These are phyloP conservation scores for Stevia rebaudiana DNA, from an alignment of 140 eudicot species.

Conservation along the genomic window DNA sequence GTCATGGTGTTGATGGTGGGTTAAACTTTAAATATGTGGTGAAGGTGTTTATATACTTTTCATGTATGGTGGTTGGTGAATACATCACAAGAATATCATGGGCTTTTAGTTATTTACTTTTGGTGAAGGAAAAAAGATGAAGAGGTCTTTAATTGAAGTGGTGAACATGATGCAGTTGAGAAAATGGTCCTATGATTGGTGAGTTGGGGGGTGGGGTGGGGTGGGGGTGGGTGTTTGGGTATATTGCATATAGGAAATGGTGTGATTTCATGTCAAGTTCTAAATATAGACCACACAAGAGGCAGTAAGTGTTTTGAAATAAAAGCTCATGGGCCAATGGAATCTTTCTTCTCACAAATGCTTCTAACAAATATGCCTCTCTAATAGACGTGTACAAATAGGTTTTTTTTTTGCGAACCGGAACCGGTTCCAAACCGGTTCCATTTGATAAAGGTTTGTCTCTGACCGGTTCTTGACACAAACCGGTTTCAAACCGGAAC, in stretches of 20 bases:
- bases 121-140: constrained; percentile 18
- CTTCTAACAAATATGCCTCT: constrained; percentile 32
- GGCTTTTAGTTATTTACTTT: constrained; percentile 4
- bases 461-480: no score
- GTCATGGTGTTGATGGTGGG: constrained; percentile 8
- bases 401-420: no score
- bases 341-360: constrained; percentile 24
- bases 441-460: no score
- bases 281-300: constrained; percentile 53
- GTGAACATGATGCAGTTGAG: constrained; percentile 44
- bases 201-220: not conserved
- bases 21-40: constrained; percentile 5
- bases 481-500: no score
- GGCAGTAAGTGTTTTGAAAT: constrained; percentile 30
- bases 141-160: constrained; percentile 31
- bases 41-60: constrained; percentile 43
- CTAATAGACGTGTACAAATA: no score
- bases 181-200: constrained; percentile 36
- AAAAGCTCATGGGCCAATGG: constrained; percentile 38
- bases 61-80: constrained; percentile 28
- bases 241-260: constrained; percentile 24
- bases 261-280: constrained; percentile 33
- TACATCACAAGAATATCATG: constrained; percentile 21
- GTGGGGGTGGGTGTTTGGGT: constrained; percentile 13
- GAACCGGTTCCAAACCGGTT: no score